Conservation (phyloP, 2,329 filamentous ascomycete species). For the Monilinia fructigena region DNA sequence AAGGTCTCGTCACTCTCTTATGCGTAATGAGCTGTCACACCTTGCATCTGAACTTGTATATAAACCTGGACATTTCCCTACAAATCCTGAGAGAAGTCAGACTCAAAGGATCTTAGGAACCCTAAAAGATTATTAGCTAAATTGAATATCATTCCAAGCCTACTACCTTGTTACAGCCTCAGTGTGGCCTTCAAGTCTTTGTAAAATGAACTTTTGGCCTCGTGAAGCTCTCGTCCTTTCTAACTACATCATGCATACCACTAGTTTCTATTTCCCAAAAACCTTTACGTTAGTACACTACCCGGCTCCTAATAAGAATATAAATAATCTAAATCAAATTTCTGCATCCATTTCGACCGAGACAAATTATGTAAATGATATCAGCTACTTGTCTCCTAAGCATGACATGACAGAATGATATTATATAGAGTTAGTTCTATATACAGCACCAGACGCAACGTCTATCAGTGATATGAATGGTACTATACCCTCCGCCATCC, state of each 20-base stretch:
- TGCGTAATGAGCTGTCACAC: too few species aligned
- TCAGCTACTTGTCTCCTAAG: not conserved
- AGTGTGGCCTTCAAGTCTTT: not conserved
- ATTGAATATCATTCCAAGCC: too few species aligned
- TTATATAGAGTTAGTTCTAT: not conserved
- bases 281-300: not conserved
- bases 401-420: not conserved
- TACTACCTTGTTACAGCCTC: too few species aligned
- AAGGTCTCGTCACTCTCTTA: too few species aligned
- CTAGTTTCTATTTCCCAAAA: not conserved
- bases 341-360: not conserved
- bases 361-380: not conserved
- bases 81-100: too few species aligned
- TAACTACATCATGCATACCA: not conserved
- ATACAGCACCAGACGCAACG: not conserved
- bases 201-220: not conserved
- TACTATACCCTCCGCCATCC: not conserved
- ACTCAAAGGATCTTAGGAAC: too few species aligned
- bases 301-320: not conserved
- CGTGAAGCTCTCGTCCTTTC: too few species aligned
- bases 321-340: too few species aligned
- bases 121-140: too few species aligned
- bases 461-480: too few species aligned
- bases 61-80: too few species aligned
- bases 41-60: too few species aligned